Evolutionary conservation across 1,139 yeast species (phyloP), one percentile per base, ranked within the genome.

Genomic region (Kazachstania sp.): DNA sequence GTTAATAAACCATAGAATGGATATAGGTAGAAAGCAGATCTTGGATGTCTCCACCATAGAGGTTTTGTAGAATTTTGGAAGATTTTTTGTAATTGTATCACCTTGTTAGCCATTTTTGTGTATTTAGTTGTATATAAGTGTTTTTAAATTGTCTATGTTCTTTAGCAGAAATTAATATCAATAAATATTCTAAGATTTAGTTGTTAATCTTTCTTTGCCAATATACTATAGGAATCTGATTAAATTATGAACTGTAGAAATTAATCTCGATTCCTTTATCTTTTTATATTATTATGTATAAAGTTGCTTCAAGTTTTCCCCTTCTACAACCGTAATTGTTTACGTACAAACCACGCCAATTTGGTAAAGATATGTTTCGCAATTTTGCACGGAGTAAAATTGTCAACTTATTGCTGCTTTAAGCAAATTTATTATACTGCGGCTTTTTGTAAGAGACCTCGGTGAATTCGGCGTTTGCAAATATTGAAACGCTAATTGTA

Each of bases 1-100:
- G 90, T 74, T 73, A 88, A 85, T 58, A 86, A 74, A 57, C 88
- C 94, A 75, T 81, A 86, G 79, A 83, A 90, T 68, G 97, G 97
- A 72, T 84, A 86, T 60, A 88, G 78, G 68, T 83, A 72, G 64
- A 78, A 72, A 73, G 86, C 86, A 58, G 96, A 81, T 72, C 90
- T 81, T 67, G 80, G 80, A 66, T 74, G 79, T 76, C 83, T 81
- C 75, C 80, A 72, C 87, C 86, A 83, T 67, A 84, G 75, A 63
- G 82, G 84, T 71, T 82, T 79, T 65, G 75, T 71, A 55, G 90
- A 76, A 59, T 71, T 65, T 72, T 84, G 94, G 76, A 81, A 84
- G 59, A 77, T 71, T 71, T 77, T 83, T 75, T 84, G 94, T 68
- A 82, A 72, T 66, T 81, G 78, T 60, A 83, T 82, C 65, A 84